A percentile compares a stretch with the other conserved stretches of the same genome.
Conservation (phyloP, 768 basidiomycete species). For the Crassisporium funariophilum region DNA sequence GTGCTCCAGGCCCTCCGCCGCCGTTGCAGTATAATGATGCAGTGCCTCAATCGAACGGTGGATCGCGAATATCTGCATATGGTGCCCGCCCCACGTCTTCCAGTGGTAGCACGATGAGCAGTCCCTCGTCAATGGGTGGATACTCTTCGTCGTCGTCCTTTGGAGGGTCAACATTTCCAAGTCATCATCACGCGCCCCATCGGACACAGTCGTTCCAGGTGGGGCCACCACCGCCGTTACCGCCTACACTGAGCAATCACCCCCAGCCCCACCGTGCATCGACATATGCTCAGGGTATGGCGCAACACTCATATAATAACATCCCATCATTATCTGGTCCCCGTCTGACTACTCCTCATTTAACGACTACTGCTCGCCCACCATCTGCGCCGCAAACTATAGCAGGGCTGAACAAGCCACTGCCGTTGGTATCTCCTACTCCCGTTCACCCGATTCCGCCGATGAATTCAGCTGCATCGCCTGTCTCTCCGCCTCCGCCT, state of each 20-base stretch:
- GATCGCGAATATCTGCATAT: not conserved
- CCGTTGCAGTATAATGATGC: not conserved
- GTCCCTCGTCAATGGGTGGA: not conserved
- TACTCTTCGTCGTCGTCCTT: not conserved
- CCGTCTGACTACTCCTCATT: slow-evolving; percentile 17
- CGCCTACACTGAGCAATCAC: slow-evolving; percentile 6
- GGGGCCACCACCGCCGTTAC: slow-evolving; percentile 1
- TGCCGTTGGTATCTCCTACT: not conserved
- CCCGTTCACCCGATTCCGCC: not conserved
- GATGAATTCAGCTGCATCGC: slow-evolving; percentile 2
- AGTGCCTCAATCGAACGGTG: not conserved
- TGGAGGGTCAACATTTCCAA: not conserved
- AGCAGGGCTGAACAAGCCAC: not conserved
- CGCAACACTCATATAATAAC: not conserved
- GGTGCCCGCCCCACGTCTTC: not conserved
- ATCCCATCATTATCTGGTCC: not conserved
- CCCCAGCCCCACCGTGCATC: slow-evolving; percentile 9
- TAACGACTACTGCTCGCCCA: slow-evolving; percentile 20
- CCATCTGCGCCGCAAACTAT: slow-evolving; percentile 5
- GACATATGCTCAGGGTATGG: slow-evolving; percentile 4
- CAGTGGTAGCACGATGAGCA: too few species aligned
- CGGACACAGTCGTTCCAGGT: slow-evolving; percentile 17
- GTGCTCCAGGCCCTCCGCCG: not conserved
- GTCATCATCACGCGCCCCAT: slow-evolving; percentile 5
- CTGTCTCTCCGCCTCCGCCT: slow-evolving; percentile 10